Evolutionary conservation across 2,329 filamentous ascomycete genomes (phyloP).

Genomic region (Lithohypha guttulata): DNA sequence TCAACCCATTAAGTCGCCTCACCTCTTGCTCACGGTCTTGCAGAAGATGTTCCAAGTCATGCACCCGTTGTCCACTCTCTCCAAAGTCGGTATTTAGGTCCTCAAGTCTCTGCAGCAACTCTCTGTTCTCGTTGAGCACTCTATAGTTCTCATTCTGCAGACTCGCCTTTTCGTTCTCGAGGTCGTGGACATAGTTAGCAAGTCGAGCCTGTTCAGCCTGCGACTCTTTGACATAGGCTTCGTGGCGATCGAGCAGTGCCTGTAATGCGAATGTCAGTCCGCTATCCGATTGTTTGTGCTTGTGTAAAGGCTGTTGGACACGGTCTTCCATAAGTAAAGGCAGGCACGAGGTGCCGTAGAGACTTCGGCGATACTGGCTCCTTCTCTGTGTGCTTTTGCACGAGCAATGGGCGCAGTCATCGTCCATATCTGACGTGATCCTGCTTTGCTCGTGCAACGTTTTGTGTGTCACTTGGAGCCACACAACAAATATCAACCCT

Average conservation of each 20-base stretch:
- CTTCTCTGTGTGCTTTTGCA: constrained; percentile 2
- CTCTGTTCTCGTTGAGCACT: constrained; percentile 72
- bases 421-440: constrained; percentile 1
- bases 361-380: not conserved
- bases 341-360: constrained; percentile 3
- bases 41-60: constrained; percentile 63
- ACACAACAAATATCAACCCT: no score
- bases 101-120: constrained; percentile 74
- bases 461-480: no score
- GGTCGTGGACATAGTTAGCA: constrained; percentile 54
- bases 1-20: constrained; percentile 61
- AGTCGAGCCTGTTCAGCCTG: constrained; percentile 72
- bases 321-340: not conserved
- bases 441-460: not conserved
- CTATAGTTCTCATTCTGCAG: constrained; percentile 67
- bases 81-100: constrained; percentile 65
- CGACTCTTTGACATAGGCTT: constrained; percentile 86
- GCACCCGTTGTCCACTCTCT: constrained; percentile 71
- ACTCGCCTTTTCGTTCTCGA: constrained; percentile 62
- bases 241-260: constrained; percentile 84
- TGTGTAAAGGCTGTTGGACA: not conserved
- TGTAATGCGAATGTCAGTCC: constrained; percentile 63
- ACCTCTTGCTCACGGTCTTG: constrained; percentile 68
- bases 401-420: not conserved
- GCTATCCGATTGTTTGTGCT: constrained; percentile 9